Evolutionary conservation across 495 filamentous ascomycete species (phyloP).

Genomic region (Penicillium waksmanii): DNA sequence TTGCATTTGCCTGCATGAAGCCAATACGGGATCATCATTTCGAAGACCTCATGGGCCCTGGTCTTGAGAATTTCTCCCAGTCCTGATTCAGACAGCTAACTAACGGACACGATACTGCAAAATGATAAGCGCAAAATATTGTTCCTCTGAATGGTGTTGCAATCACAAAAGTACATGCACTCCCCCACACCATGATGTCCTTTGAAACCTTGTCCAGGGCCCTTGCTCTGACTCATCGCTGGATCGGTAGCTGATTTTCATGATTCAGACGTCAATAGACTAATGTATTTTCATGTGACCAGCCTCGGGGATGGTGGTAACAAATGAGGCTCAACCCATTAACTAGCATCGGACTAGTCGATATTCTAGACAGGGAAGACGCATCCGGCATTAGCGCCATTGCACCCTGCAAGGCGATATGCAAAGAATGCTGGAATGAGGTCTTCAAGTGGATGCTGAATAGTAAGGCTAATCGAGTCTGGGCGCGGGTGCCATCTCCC

Average conservation of each 20-base stretch:
- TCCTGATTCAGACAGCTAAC: no score
- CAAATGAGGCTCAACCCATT: slow-evolving; percentile 4
- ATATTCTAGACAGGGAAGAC: not conserved
- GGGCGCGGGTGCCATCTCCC: not conserved
- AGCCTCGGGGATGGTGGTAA: not conserved
- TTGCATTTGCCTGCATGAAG: no score
- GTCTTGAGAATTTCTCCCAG: no score
- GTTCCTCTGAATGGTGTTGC: not conserved
- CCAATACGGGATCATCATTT: no score
- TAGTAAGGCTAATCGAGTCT: not conserved
- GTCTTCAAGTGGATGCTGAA: not conserved
- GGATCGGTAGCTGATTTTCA: no score
- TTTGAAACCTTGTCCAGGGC: not conserved
- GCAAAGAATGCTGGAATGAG: not conserved
- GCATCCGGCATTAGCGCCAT: not conserved
- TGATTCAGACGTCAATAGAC: not conserved
- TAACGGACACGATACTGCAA: no score
- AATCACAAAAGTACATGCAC: not conserved
- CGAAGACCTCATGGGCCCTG: no score
- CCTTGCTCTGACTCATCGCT: not conserved
- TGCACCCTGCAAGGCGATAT: not conserved
- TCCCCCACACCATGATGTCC: no score
- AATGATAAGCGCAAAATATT: not conserved
- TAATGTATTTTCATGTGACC: not conserved
- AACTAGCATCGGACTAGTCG: not conserved